Base-by-base conservation (phyloP, 768 basidiomycete genomes). In the Leccinum ochraceum region DNA sequence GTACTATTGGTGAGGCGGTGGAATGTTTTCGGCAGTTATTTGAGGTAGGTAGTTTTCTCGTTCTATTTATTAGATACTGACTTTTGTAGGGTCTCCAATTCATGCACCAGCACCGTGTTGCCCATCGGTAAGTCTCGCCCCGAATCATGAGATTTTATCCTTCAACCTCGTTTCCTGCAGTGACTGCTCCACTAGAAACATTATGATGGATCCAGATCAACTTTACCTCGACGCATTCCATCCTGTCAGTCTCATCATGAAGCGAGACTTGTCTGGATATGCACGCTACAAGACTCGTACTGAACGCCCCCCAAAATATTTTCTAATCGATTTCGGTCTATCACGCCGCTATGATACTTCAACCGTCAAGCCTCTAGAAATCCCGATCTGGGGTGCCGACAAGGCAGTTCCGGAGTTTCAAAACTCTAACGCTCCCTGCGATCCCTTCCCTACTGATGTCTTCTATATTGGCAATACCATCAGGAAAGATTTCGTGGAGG, bases 1-100 rank as follows among this genome's bases (percentile, higher is more conserved):
- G 14, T 51, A 1, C 50, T 0, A 1, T 51, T n/a, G 50, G 50
- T 10, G 50, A 51, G 4, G 50, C 17, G 0, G 9, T 51, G 0
- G 26, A 51, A 3, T 51, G 50, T 6, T 51, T 51, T 0, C 50
- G 50, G 26, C 50, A 51, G 5, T 6, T 51, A 26, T 51, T 51
- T 11, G 50, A 51, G 28, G 50, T 51, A 51, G 2, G 22, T 17
- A 1, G 11, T 14, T 3, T 2, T 2, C 26, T 37, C 10, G 10
- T 13, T 16, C n/a, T n/a, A n/a, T n/a, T n/a, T n/a, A n/a, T n/a
- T n/a, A n/a, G n/a, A n/a, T 49, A 9, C 26, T 30, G 26, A 51
- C 0, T n/a, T 1, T 30, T 30, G 28, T 51, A 51, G 50, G 50
- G 50, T 9, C 50, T 51, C 6, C 50, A 51, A 16, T 51, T 51